Conservation (phyloP, 768 basidiomycete species). For the Tricholoma sp. region DNA sequence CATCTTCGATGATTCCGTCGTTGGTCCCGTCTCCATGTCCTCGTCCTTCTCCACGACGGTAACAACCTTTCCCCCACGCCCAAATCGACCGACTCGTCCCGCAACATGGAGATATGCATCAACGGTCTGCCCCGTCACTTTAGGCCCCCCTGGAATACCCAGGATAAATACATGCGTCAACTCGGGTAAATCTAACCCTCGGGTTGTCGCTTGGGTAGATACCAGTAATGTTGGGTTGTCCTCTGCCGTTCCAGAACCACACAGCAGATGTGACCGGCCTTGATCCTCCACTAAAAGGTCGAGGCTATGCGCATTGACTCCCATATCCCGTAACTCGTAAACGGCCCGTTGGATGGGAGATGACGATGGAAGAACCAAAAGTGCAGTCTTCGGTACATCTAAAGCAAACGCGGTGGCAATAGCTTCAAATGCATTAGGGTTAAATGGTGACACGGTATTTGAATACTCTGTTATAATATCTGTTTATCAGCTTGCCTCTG, state of each 20-base stretch:
- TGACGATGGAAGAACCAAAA: conserved; percentile 63
- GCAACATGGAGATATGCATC: conserved; percentile 68
- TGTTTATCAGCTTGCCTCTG: conserved; percentile 5
- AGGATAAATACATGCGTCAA: conserved; percentile 74
- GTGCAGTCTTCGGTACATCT: conserved; percentile 62
- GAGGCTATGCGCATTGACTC: conserved; percentile 60
- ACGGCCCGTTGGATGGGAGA: conserved; percentile 60
- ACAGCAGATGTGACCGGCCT: conserved; percentile 38
- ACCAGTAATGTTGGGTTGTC: conserved; percentile 64
- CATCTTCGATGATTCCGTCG: conserved; percentile 36
- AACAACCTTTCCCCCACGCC: conserved; percentile 60
- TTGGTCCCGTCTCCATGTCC: conserved; percentile 20
- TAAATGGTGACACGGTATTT: conserved; percentile 46
- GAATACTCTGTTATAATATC: conserved; percentile 33
- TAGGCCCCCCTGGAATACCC: conserved; percentile 48
- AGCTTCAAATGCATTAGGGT: conserved; percentile 56
- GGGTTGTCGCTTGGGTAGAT: conserved; percentile 61
- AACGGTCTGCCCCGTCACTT: conserved; percentile 34
- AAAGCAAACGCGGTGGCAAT: conserved; percentile 67
- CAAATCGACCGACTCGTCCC: conserved; percentile 74
- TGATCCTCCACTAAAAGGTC: conserved; percentile 44
- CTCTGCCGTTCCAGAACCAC: conserved; percentile 24
- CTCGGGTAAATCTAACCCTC: conserved; percentile 68
- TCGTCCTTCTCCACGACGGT: conserved; percentile 46
- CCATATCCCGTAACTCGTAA: conserved; percentile 58